Conservation (phyloP, 2,329 filamentous ascomycete species). For the Penicillium verrucosum region DNA sequence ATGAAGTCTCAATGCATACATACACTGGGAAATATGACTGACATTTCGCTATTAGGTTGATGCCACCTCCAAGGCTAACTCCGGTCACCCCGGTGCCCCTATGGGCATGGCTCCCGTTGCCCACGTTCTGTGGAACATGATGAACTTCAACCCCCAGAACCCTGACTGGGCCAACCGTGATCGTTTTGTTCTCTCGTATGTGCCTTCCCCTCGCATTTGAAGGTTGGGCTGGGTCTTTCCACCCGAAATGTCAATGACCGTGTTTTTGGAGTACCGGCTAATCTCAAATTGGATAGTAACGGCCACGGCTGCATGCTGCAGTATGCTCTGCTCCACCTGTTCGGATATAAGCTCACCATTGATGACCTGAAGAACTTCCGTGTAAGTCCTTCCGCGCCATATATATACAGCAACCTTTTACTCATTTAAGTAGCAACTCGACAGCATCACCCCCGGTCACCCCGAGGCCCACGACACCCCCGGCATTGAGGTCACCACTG, state of each 20-base stretch:
- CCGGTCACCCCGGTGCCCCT: conserved; percentile 95
- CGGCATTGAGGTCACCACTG: conserved; percentile 96
- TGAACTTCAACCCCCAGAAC: conserved; percentile 99
- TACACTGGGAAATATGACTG: not conserved
- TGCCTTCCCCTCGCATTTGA: conserved; percentile 27
- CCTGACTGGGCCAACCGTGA: conserved; percentile 95
- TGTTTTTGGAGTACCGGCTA: not conserved
- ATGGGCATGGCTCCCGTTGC: conserved; percentile 95
- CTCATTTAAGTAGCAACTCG: conserved; percentile 53
- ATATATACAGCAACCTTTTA: not conserved
- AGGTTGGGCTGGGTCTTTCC: not conserved
- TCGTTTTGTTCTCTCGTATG: conserved; percentile 98
- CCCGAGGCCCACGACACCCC: conserved; percentile 96
- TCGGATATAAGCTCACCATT: conserved; percentile 80
- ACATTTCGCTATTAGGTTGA: conserved; percentile 65
- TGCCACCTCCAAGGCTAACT: conserved; percentile 95
- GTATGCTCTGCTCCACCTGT: conserved; percentile 95
- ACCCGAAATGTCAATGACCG: not conserved
- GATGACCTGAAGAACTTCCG: conserved; percentile 97
- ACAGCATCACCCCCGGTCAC: conserved; percentile 88
- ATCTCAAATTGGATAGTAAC: conserved; percentile 61
- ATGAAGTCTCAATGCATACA: not conserved
- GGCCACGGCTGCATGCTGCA: conserved; percentile 99
- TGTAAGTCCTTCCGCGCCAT: conserved; percentile 55
- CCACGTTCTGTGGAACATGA: conserved; percentile 98